Base-by-base conservation (phyloP, 73 alveolate species). In the Vitrella brassicaformis region DNA sequence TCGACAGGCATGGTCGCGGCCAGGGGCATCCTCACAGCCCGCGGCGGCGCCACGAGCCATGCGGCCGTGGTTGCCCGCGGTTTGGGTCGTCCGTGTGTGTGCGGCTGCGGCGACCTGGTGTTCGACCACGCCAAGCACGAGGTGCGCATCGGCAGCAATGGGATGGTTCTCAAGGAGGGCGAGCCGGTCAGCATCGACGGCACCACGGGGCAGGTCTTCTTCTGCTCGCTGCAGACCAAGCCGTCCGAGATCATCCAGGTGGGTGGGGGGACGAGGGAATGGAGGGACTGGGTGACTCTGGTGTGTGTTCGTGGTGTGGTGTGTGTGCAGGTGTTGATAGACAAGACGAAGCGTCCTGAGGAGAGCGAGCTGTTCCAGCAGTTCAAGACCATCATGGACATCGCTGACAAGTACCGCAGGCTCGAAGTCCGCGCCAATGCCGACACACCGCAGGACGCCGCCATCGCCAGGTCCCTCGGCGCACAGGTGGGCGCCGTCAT, bases 21-120 rank as follows among this genome's bases (percentile, higher is more conserved):
- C 31, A 80, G 81, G 79, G 91, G 91, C n/a, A 85, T 88, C 28
- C 83, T 88, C 66, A 88, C 94, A 70, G 78, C 79, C 0, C 30
- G 87, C 47, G 94, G 94, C 31, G 94, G 94, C 81, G 83, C 83
- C 88, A 88, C 94, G 4, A 84, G 91, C 71, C 94, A 88, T 56
- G 94, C 94, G n/a, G 94, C 94, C 0, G 94, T 88, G 70, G 94
- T 88, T 4, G 94, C 94, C 0, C 86, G 94, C 56, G 89, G 94
- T 27, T 79, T 88, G 92, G 94, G 94, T 19, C 86, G 86, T 32
- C 90, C 91, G 10, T 85, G 94, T 71, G 81, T 88, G 30, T 78
- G 85, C 46, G 94, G 94, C 19, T 80, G 86, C 27, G 71, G 80
- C 8, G 71, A 32, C 32, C 27, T 73, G 65, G 25, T 30, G 47